Conservation (phyloP, 345 rosid species). For the Arabidopsis suecica region DNA sequence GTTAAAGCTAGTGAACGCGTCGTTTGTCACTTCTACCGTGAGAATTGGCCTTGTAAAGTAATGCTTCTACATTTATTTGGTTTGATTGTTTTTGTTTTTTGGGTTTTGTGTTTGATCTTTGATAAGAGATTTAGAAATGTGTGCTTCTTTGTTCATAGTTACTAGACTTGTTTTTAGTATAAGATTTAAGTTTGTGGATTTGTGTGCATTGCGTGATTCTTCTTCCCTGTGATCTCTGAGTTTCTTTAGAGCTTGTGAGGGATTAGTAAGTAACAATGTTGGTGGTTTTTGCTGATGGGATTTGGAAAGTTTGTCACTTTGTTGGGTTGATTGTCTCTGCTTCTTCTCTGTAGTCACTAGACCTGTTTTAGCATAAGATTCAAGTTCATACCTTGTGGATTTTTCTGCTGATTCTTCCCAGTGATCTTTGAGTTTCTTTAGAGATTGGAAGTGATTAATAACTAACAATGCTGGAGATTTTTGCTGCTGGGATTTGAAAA, state of each 20-base stretch:
- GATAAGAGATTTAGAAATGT: too few relatives aligned
- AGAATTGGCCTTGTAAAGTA: conserved; percentile 98
- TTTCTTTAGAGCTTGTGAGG: background rate
- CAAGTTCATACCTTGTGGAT: too few relatives aligned
- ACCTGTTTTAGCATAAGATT: too few relatives aligned
- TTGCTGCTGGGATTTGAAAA: too few relatives aligned
- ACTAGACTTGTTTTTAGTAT: background rate
- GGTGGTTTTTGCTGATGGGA: background rate
- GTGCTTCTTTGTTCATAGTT: background rate
- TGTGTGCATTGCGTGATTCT: background rate
- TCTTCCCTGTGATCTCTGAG: background rate
- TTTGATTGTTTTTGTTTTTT: background rate
- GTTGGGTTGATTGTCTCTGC: background rate
- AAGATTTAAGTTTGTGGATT: background rate
- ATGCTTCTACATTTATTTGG: too few relatives aligned
- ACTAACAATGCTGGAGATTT: too few relatives aligned
- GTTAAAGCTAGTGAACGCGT: conserved; percentile 98
- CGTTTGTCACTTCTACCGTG: conserved; percentile 93
- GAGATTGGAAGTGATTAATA: too few relatives aligned
- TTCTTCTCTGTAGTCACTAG: too few relatives aligned
- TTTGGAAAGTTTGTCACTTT: background rate
- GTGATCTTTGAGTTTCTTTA: too few relatives aligned
- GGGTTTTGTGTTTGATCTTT: background rate
- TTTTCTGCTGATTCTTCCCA: too few relatives aligned
- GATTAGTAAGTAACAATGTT: background rate